phyloP scores from a whole-genome alignment of 768 basidiomycete species.

The Megacollybia marginata region DNA sequence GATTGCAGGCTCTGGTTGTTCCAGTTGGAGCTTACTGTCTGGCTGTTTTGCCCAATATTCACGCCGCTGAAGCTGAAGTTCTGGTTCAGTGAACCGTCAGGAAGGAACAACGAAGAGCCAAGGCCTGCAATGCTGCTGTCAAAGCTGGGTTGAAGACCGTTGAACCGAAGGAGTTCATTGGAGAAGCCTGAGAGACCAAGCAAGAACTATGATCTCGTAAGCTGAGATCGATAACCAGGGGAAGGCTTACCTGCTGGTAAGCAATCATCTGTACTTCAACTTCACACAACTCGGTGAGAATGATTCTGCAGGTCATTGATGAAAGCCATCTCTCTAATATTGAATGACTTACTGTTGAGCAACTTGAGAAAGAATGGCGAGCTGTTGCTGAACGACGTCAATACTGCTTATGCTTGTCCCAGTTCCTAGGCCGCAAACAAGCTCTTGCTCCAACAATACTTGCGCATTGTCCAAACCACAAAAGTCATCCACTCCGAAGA shows the following conservation, averaged over 20 bases:
- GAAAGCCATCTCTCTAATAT: too few relatives aligned
- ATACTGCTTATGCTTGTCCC: conserved; percentile 12
- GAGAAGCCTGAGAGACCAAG: conserved; percentile 32
- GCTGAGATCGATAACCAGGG: not conserved
- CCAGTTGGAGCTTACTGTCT: conserved; percentile 36
- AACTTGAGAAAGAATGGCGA: conserved; percentile 37
- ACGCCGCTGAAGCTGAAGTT: conserved; percentile 33
- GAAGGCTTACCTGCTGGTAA: not conserved
- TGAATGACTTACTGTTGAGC: conserved; percentile 17
- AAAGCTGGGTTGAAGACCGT: conserved; percentile 30
- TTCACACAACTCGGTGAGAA: conserved; percentile 40
- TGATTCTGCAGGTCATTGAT: conserved; percentile 22
- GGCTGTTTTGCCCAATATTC: conserved; percentile 29
- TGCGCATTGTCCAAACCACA: conserved; percentile 27
- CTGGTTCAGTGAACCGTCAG: conserved; percentile 29
- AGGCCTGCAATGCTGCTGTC: conserved; percentile 28
- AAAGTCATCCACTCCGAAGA: conserved; percentile 38
- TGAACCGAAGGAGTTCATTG: conserved; percentile 31
- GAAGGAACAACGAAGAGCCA: conserved; percentile 19
- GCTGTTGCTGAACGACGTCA: conserved; percentile 37
- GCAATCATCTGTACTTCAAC: conserved; percentile 34
- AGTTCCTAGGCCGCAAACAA: conserved; percentile 32
- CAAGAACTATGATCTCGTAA: conserved; percentile 23
- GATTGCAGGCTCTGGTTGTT: conserved; percentile 17
- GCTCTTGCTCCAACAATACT: conserved; percentile 24